phyloP scores from a whole-genome alignment of 257 asterid species.

The Solanum megistacrolobum region DNA sequence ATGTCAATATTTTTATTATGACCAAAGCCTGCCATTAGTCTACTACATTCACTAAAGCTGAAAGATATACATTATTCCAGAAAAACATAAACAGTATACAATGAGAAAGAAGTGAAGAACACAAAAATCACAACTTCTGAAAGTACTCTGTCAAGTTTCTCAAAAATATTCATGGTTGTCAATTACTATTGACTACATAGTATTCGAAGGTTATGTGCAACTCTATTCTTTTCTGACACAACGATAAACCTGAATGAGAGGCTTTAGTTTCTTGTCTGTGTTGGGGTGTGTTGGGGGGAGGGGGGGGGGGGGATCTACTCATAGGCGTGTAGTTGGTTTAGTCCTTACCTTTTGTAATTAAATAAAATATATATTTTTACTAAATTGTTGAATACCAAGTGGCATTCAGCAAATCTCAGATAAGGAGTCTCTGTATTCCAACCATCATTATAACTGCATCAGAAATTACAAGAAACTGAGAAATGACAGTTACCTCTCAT shows the following conservation, averaged over 20 bases:
- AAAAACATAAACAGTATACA: neutral
- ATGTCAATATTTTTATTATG: neutral
- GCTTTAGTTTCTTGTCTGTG: neutral
- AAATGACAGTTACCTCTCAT: slow-evolving; percentile 60
- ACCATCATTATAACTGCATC: neutral
- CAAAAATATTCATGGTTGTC: neutral
- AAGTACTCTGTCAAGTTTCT: neutral
- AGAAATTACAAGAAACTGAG: neutral
- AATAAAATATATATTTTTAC: neutral
- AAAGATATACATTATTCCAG: neutral
- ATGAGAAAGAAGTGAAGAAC: neutral
- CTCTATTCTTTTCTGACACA: neutral
- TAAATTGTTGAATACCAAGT: neutral
- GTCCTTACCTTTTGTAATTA: neutral
- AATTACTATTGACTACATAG: neutral
- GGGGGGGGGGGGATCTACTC: neutral
- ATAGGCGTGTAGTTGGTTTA: neutral
- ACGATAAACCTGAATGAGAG: neutral
- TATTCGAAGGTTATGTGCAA: neutral
- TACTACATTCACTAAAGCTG: neutral
- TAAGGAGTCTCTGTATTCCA: neutral
- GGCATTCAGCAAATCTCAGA: neutral
- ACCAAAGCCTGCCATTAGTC: neutral
- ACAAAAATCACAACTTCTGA: neutral
- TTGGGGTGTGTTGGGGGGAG: neutral